phyloP scores from a whole-genome alignment of 768 basidiomycete species.

The Lactarius sp. region DNA sequence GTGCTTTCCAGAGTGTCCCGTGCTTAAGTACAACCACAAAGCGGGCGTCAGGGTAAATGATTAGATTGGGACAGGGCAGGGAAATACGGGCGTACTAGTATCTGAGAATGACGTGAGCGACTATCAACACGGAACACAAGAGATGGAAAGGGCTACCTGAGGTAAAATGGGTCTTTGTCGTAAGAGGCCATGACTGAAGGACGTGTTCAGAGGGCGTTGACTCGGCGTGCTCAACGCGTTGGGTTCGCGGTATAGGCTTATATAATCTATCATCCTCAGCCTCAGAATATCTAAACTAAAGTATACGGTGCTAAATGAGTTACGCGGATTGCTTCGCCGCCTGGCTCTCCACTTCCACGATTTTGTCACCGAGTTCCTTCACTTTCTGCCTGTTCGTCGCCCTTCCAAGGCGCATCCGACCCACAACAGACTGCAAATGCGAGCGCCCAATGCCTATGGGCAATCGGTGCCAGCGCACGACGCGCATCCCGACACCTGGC shows the following conservation, averaged over 20 bases:
- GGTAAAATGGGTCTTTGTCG: constrained; percentile 27
- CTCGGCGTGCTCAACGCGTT: constrained; percentile 7
- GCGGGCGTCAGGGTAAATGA: not conserved
- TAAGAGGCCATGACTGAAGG: constrained; percentile 18
- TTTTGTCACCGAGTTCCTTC: constrained; percentile 33
- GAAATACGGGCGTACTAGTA: constrained; percentile 40
- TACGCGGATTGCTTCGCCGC: constrained; percentile 11
- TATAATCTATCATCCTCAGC: not conserved
- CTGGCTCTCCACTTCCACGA: constrained; percentile 31
- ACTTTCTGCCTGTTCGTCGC: constrained; percentile 32
- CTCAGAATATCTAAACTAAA: no score
- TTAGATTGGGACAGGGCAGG: not conserved
- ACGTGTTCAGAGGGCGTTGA: not conserved
- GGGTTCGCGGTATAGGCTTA: not conserved
- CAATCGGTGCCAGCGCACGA: constrained; percentile 69
- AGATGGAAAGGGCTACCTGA: constrained; percentile 11
- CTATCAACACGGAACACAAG: not conserved
- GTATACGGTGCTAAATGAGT: no score
- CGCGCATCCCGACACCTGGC: constrained; percentile 83
- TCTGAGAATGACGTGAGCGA: constrained; percentile 31
- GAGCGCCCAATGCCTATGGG: constrained; percentile 48
- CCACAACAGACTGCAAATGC: constrained; percentile 35
- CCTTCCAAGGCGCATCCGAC: constrained; percentile 33
- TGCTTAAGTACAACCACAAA: constrained; percentile 41
- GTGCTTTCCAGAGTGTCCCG: constrained; percentile 97